Evolutionary conservation across 768 basidiomycete genomes (phyloP), one percentile per base, ranked within the genome.

Genomic region (Sutorius australiensis): DNA sequence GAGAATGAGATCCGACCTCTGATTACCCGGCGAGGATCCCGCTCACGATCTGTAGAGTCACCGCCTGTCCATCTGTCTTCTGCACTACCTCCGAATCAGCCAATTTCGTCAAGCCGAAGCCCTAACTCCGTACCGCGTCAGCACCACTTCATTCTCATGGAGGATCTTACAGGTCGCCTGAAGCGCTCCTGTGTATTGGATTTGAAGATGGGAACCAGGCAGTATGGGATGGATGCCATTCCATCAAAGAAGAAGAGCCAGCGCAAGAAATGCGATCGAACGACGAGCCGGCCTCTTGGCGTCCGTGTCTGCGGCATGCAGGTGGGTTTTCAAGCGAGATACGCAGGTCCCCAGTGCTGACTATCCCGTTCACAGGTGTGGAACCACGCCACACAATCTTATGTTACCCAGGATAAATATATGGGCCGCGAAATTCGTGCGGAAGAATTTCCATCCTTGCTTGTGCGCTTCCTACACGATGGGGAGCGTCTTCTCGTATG

Each of bases 171-270:
- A 3, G 97, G 97, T 24, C 77, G 89, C 32, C 71, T 97, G 64
- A 95, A 89, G 71, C 82, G 80, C 46, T 91, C 97, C 9, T 99
- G 97, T 64, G 95, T 99, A 38, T 82, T 98, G 63, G 97, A 99
- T 71, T 76, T 99, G 62, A 99, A 99, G 77, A 98, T 98, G 97
- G 97, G 97, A n/a, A 98, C 95, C 30, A 79, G 97, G 32, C 97
- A 99, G 73, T 98, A 98, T 71, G 97, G 97, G 17, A 89, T 95
- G 75, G 92, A 97, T 61, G 97, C 97, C 24, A 89, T 87, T 9
- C 73, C 85, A 1, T 76, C 83, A 48, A 99, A 99, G 77, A 98
- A 97, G 81, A 94, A 89, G 75, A 98, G 95, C 66, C 97, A 99
- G 74, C 83, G 95, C 50, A 97, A 97, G 73, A 99, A 99, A 73